Percentiles rank a stretch among this genome's conserved stretches.
Evolutionary conservation across 2,329 filamentous ascomycete species (phyloP).

Genomic region (Neonectria hederae): DNA sequence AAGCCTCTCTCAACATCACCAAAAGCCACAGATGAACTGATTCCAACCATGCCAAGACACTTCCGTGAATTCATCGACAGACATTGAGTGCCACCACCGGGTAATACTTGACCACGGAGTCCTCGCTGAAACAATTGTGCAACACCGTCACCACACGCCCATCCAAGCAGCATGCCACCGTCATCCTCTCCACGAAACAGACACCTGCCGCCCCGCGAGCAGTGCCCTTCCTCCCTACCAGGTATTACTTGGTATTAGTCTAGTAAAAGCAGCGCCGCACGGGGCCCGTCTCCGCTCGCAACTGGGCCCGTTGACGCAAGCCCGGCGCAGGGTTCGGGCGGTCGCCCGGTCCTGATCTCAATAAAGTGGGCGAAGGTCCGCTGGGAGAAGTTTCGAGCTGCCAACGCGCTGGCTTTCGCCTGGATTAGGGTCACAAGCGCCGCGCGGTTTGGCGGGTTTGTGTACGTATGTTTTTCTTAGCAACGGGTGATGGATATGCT

Average conservation of each 20-base stretch:
- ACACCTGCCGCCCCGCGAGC: neutral
- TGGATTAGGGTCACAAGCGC: neutral
- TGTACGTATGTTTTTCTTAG: slow-evolving; percentile 10
- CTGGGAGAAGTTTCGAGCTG: neutral
- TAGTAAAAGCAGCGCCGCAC: slow-evolving; percentile 4
- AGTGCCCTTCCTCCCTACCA: neutral
- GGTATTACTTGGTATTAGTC: too few relatives aligned
- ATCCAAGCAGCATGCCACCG: neutral
- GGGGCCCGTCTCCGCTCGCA: neutral
- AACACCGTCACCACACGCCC: neutral
- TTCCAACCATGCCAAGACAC: too few relatives aligned
- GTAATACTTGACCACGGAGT: neutral
- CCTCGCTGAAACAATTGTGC: neutral
- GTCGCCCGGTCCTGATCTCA: slow-evolving; percentile 22
- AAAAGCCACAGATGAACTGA: too few relatives aligned
- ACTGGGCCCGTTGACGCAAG: slow-evolving; percentile 26
- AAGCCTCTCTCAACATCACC: neutral
- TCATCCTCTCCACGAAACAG: neutral
- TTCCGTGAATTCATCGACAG: too few relatives aligned
- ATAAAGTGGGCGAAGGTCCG: neutral
- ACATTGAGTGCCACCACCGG: neutral
- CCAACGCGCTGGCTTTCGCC: neutral
- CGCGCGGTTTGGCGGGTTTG: slow-evolving; percentile 13
- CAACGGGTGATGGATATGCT: neutral
- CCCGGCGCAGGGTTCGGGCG: slow-evolving; percentile 28